Evolutionary conservation across 2,329 filamentous ascomycete species (phyloP), one percentile per base, ranked within the genome.

Genomic region (Thelonectria blattea): DNA sequence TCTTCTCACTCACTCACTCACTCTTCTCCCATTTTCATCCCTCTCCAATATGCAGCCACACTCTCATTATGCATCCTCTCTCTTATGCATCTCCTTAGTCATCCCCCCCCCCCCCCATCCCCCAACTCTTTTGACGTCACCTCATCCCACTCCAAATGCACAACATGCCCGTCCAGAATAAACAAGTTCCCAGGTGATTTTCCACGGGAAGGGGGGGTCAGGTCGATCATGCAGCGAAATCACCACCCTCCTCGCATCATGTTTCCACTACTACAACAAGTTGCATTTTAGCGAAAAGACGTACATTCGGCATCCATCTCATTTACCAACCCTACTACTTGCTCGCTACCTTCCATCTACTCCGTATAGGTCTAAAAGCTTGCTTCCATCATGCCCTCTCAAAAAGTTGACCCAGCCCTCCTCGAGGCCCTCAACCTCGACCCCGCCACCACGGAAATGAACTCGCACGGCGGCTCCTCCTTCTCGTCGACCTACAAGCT

Each of bases 401-500:
- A 76, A 2, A 81, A 77, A 54, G 79, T 91, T 42, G 90, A 93
- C 71, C 73, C 84, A 1, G 87, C 87, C 24, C 85, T 92, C 41
- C 72, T 85, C 15, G 73, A 83, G 56, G 85, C 88, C 9, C 81
- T 93, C 3, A 76, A 78, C 6, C 80, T 92, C 6, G 82, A 89
- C 57, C 75, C 83, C 0, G 75, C 76, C 15, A 76, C 74, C 22
- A 83, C 87, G 30, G 83, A 77, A 45, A 83, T 92, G 12, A 77
- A 81, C 1, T 78, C 84, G 3, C 84, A 88, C 62, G 89, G 89
- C 58, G 85, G 87, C 49, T 90, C 88, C 1, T 88, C 88, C 43
- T 91, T 90, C 64, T 81, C 89, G 1, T 87, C 87, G 0, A 91
- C 89, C 0, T 88, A 84, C 58, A 90, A 88, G 72, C 69, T 84